phyloP scores from a whole-genome alignment of 306 rosid species.

The Prunus salicina region DNA sequence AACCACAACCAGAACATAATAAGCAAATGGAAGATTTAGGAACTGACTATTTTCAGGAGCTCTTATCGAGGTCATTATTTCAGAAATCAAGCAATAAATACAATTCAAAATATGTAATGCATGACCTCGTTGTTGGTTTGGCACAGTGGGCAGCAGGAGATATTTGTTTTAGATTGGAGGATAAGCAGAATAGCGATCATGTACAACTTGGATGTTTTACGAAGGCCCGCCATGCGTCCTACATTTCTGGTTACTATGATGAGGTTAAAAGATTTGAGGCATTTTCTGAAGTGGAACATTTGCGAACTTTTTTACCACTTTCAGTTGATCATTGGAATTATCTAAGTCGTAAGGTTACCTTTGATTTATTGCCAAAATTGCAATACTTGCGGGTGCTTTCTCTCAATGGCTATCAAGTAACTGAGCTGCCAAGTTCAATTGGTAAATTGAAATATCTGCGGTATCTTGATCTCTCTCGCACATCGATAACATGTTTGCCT shows the following conservation, averaged over 20 bases:
- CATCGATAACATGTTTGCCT: not conserved
- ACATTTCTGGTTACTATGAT: fast-evolving
- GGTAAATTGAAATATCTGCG: slow-evolving; percentile 20
- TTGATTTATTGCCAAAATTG: not conserved
- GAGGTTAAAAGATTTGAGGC: not conserved
- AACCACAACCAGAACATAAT: not conserved
- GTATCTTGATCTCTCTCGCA: slow-evolving; percentile 11
- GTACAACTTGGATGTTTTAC: not conserved
- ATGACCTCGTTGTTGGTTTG: slow-evolving; percentile 39
- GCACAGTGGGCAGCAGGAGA: slow-evolving; percentile 18
- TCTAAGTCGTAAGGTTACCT: not conserved
- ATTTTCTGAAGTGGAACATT: not conserved
- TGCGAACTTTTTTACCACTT: not conserved
- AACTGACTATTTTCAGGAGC: slow-evolving; percentile 4
- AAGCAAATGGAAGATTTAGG: slow-evolving; percentile 22
- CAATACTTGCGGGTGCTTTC: slow-evolving; percentile 24
- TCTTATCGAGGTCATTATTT: slow-evolving; percentile 29
- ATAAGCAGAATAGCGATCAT: not conserved
- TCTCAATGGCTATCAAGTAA: not conserved
- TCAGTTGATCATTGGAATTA: no score
- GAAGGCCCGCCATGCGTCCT: slow-evolving; percentile 19
- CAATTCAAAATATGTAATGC: slow-evolving; percentile 15
- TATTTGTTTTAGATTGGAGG: not conserved
- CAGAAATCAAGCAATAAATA: not conserved
- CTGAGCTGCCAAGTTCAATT: no score